These are phyloP conservation scores for Thermomucor indicae-seudaticae DNA, from an alignment of 371 early-diverging fungal genomes.

Conservation along the genomic window DNA sequence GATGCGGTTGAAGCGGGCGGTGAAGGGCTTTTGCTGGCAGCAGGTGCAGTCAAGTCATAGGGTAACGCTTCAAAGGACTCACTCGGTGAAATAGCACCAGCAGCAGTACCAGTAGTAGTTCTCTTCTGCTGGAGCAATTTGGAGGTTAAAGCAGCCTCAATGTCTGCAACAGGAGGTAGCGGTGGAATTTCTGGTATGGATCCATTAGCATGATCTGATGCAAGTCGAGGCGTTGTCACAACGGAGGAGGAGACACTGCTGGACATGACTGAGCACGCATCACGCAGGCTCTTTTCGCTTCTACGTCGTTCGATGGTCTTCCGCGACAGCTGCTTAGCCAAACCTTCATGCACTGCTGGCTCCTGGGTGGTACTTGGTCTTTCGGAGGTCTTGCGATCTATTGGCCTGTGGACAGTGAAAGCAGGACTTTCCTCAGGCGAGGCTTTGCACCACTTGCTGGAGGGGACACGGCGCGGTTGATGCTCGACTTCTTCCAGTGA, in stretches of 20 bases:
- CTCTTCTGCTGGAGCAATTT: not conserved
- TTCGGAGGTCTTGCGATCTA: not conserved
- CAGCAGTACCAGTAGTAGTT: not conserved
- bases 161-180: slow-evolving; percentile 3
- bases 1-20: not conserved
- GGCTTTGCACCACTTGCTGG: slow-evolving; percentile 34
- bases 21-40: not conserved
- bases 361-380: not conserved
- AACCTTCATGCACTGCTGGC: slow-evolving; percentile 4
- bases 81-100: no score
- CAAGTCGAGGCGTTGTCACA: slow-evolving; percentile 5
- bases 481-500: slow-evolving; percentile 20
- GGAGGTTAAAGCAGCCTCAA: not conserved
- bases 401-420: not conserved
- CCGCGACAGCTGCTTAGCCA: slow-evolving; percentile 17
- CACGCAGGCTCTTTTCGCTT: slow-evolving; percentile 20
- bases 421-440: slow-evolving; percentile 12
- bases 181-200: slow-evolving; percentile 9
- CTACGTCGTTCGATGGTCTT: slow-evolving; percentile 23
- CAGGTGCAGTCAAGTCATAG: slow-evolving; percentile 25
- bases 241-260: slow-evolving; percentile 6
- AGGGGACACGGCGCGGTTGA: slow-evolving; percentile 26
- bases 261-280: not conserved
- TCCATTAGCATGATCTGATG: not conserved
- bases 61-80: slow-evolving; percentile 34